Percentiles rank a stretch among this genome's conserved stretches.
Conservation (phyloP, 805 yeast genomes). For the Blastobotrys americana region DNA sequence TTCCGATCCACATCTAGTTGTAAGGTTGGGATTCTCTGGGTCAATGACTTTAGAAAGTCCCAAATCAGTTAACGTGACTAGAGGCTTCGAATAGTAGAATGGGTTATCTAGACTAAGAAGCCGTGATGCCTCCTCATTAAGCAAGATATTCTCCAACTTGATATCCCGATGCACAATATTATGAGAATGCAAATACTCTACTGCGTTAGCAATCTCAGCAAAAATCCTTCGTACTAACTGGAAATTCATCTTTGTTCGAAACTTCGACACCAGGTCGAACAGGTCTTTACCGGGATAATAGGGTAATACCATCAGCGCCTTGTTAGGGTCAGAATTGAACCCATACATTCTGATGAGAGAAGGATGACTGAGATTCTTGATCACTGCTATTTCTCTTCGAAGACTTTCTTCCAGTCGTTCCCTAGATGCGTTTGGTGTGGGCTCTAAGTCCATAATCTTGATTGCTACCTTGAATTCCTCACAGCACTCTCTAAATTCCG, state of each 20-base stretch:
- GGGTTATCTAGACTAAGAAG: slow-evolving; percentile 23
- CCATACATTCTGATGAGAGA: slow-evolving; percentile 53
- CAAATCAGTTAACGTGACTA: slow-evolving; percentile 72
- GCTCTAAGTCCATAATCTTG: slow-evolving; percentile 49
- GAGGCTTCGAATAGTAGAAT: slow-evolving; percentile 25
- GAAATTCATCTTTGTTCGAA: slow-evolving; percentile 40
- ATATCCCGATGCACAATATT: slow-evolving; percentile 83
- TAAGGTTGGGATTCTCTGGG: slow-evolving; percentile 52
- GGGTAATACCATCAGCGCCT: slow-evolving; percentile 54
- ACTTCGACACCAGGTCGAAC: slow-evolving; percentile 49
- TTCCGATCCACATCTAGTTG: slow-evolving; percentile 92
- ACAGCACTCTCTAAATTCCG: slow-evolving; percentile 19
- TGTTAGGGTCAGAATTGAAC: slow-evolving; percentile 32
- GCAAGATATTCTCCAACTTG: slow-evolving; percentile 77
- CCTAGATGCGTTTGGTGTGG: slow-evolving; percentile 39
- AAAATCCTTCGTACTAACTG: slow-evolving; percentile 53
- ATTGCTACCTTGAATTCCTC: slow-evolving; percentile 49
- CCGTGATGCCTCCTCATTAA: slow-evolving; percentile 28
- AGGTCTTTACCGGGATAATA: slow-evolving; percentile 83
- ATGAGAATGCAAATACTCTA: slow-evolving; percentile 60
- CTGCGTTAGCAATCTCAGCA: slow-evolving; percentile 63
- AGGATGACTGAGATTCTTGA: slow-evolving; percentile 53
- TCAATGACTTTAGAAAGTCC: slow-evolving; percentile 74
- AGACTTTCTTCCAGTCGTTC: slow-evolving; percentile 54
- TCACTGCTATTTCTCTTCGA: slow-evolving; percentile 65